Evolutionary conservation across 2,329 filamentous ascomycete genomes (phyloP).

Genomic region (Lithohypha guttulata): DNA sequence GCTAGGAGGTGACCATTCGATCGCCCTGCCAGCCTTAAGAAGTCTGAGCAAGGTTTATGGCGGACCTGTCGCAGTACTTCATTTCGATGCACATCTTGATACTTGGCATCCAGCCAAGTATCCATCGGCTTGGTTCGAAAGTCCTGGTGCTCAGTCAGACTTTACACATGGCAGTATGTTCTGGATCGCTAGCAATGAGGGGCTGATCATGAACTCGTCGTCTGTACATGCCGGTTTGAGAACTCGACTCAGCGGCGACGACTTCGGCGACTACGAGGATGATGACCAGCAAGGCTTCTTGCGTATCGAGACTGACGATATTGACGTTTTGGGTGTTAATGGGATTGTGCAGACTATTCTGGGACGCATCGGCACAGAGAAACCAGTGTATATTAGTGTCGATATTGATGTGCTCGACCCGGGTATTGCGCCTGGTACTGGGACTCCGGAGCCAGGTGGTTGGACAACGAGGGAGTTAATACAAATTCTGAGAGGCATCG

Average conservation of each 20-base stretch:
- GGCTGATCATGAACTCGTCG: constrained; percentile 61
- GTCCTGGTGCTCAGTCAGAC: constrained; percentile 46
- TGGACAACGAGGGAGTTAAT: constrained; percentile 23
- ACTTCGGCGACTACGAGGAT: constrained; percentile 58
- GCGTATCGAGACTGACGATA: constrained; percentile 72
- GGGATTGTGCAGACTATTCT: constrained; percentile 64
- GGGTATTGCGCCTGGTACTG: constrained; percentile 27
- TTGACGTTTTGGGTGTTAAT: constrained; percentile 66
- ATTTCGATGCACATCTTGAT: constrained; percentile 71
- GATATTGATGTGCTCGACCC: constrained; percentile 28
- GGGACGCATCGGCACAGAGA: constrained; percentile 57
- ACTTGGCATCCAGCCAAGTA: constrained; percentile 76
- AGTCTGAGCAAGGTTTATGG: constrained; percentile 54
- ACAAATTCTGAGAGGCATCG: constrained; percentile 20
- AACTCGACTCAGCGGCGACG: constrained; percentile 58
- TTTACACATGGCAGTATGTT: constrained; percentile 91
- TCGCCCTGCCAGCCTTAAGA: constrained; percentile 58
- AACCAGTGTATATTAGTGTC: constrained; percentile 29
- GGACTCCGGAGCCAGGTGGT: constrained; percentile 22
- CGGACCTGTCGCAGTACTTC: constrained; percentile 55
- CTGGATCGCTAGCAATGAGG: constrained; percentile 74
- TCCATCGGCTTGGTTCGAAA: constrained; percentile 58
- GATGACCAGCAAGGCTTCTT: constrained; percentile 70
- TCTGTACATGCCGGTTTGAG: constrained; percentile 76
- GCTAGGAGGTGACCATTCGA: constrained; percentile 62